A percentile compares a stretch with the other conserved stretches of the same genome.
These are phyloP conservation scores for Flueggea neowawraea DNA, from an alignment of 441 rosid genomes.

Conservation along the genomic window DNA sequence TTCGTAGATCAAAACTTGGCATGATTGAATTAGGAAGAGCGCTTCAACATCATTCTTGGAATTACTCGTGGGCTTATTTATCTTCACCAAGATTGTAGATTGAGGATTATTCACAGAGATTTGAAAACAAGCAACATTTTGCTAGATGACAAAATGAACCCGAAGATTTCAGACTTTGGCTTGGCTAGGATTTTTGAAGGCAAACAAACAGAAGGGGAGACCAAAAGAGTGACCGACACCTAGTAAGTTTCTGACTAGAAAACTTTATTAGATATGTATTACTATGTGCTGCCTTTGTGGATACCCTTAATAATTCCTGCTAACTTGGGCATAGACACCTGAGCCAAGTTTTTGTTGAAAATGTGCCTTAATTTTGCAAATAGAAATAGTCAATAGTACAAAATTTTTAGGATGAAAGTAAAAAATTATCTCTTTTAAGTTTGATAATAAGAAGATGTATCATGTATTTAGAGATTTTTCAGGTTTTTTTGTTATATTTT, in stretches of 20 bases:
- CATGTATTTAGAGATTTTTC: too few species aligned
- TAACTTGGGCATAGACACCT: too few species aligned
- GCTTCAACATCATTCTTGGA: slow-evolving; percentile 44
- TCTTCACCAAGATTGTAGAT: slow-evolving; percentile 72
- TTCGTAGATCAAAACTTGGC: slow-evolving; percentile 35
- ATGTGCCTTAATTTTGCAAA: too few species aligned
- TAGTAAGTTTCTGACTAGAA: slow-evolving; percentile 36
- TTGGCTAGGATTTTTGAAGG: slow-evolving; percentile 69
- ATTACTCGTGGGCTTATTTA: slow-evolving; percentile 59
- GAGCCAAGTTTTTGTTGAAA: too few species aligned
- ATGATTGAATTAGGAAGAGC: slow-evolving; percentile 38
- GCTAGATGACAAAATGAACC: slow-evolving; percentile 70
- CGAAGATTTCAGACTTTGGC: slow-evolving; percentile 84
- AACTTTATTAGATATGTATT: too few species aligned
- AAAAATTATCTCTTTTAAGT: too few species aligned
- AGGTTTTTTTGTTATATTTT: too few species aligned
- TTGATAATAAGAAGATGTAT: too few species aligned
- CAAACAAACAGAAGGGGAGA: slow-evolving; percentile 50
- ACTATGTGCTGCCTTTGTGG: too few species aligned
- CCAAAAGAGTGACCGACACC: slow-evolving; percentile 56
- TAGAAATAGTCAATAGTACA: too few species aligned
- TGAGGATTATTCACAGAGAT: slow-evolving; percentile 77
- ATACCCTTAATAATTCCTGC: too few species aligned
- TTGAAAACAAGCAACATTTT: slow-evolving; percentile 76
- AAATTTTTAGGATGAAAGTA: background rate